Evolutionary conservation across 2,329 filamentous ascomycete species (phyloP), one percentile per base, ranked within the genome.

Genomic region (Fusarium sp.): DNA sequence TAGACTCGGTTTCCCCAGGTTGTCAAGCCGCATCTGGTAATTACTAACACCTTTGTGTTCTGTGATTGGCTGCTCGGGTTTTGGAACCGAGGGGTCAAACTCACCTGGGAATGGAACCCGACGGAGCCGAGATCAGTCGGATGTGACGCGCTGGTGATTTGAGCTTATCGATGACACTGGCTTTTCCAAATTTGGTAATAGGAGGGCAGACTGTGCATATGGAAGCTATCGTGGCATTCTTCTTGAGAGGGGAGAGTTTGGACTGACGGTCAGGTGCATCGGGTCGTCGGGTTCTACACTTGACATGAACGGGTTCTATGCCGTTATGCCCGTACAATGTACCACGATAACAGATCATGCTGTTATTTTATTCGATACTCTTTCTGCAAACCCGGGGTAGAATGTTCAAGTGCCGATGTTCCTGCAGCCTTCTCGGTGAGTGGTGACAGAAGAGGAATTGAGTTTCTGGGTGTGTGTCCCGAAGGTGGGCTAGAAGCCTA

Each of bases 11-110:
- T 57, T 32, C 32, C 43, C 41, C 43, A 60, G 51, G 25, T n/a
- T 46, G 8, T 18, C n/a, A 27, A 32, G 51, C 58, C 51, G 51
- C 58, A 60, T 56, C 32, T 20, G 58, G 58, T 20, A 57, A 60
- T 57, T 29, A 51, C 48, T n/a, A 18, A 38, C 13, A 22, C 7
- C 7, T 24, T 22, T 13, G 10, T 20, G 8, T 8, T n/a, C 34
- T 20, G 24, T n/a, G 24, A 51, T 57, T 57, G 44, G 54, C 16
- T 5, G 18, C 30, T 57, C 54, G 54, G 54, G 54, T 51, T 57
- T 32, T 29, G 41, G 38, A 57, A n/a, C 54, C 54, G 54, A 57
- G 54, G 18, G 22, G 22, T 30, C 45, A 57, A 45, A 1, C 25
- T 29, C 34, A 53, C 18, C 49, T 20, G 24, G 43, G 30, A 49